Evolutionary conservation across 352 stramenopile species (phyloP).

Genomic region (Globisporangium emineosum): DNA sequence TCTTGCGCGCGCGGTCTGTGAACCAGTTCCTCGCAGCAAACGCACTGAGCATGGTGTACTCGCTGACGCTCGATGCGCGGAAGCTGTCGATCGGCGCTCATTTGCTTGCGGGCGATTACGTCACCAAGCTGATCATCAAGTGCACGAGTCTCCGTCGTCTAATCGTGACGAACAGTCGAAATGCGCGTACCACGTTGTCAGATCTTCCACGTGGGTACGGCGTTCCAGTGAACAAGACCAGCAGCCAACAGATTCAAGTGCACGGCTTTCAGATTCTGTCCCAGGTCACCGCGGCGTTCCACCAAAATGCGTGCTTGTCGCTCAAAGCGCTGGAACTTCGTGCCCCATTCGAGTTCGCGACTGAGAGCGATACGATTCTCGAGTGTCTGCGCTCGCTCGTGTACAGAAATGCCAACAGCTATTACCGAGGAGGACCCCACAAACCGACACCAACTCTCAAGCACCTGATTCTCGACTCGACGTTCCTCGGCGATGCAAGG

Average conservation of each 20-base stretch:
- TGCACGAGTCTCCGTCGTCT: conserved; percentile 46
- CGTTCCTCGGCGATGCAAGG: conserved; percentile 51
- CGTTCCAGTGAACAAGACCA: background rate
- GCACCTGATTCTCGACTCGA: conserved; percentile 52
- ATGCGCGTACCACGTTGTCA: conserved; percentile 11
- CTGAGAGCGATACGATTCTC: conserved; percentile 48
- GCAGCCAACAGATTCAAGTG: conserved; percentile 3
- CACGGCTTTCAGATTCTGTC: conserved; percentile 35
- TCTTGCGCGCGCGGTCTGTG: conserved; percentile 38
- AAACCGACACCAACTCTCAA: conserved; percentile 15
- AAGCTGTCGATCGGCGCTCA: background rate
- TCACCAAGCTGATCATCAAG: conserved; percentile 28
- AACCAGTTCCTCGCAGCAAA: conserved; percentile 52
- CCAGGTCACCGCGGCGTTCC: conserved; percentile 34
- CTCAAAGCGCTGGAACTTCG: conserved; percentile 40
- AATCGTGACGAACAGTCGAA: conserved; percentile 46
- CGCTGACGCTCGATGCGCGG: conserved; percentile 40
- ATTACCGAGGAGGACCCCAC: background rate
- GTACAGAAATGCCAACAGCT: background rate
- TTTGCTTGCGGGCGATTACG: background rate
- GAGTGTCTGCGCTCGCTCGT: conserved; percentile 33
- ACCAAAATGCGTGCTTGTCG: conserved; percentile 29
- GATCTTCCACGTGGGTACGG: conserved; percentile 12
- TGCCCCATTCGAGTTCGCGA: conserved; percentile 61
- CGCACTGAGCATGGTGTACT: conserved; percentile 39